Evolutionary conservation across 2,329 filamentous ascomycete species (phyloP).

Genomic region (Aspergillus neoniger): DNA sequence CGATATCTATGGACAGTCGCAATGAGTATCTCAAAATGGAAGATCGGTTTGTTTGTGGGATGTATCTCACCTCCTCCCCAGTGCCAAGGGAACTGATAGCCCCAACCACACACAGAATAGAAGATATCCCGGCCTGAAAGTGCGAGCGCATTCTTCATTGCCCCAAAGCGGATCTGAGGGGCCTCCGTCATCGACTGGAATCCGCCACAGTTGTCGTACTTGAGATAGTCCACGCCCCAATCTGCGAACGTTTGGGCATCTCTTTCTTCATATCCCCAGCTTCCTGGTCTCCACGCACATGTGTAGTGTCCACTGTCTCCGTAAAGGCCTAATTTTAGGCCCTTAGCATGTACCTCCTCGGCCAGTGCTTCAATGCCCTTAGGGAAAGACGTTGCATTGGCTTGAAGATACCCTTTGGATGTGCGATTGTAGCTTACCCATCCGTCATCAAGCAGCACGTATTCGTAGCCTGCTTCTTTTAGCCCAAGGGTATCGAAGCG

Average conservation of each 20-base stretch:
- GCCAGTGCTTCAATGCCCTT: conserved; percentile 7
- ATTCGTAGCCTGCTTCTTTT: conserved; percentile 24
- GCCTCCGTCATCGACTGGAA: conserved; percentile 20
- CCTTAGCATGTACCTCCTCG: background rate
- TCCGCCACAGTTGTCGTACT: conserved; percentile 55
- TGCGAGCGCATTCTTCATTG: conserved; percentile 52
- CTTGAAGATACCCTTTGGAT: conserved; percentile 18
- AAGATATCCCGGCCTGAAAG: conserved; percentile 47
- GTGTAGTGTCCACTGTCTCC: conserved; percentile 36
- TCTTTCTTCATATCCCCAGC: conserved; percentile 51
- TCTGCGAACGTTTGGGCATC: conserved; percentile 57
- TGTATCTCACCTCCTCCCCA: conserved; percentile 44
- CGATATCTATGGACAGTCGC: background rate
- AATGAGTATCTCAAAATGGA: background rate
- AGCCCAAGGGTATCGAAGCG: conserved; percentile 7
- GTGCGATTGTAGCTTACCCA: conserved; percentile 35
- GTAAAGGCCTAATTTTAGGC: conserved; percentile 40
- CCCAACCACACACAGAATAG: conserved; percentile 55
- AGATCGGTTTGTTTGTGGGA: background rate
- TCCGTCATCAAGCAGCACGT: conserved; percentile 45
- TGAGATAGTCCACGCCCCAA: conserved; percentile 59
- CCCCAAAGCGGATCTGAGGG: conserved; percentile 42
- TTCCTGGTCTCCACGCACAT: conserved; percentile 52
- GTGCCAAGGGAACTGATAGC: conserved; percentile 46
- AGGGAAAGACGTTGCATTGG: conserved; percentile 54